These are phyloP conservation scores for Hypoxylon lienhwacheense DNA, from an alignment of 495 filamentous ascomycete genomes.

Conservation along the genomic window DNA sequence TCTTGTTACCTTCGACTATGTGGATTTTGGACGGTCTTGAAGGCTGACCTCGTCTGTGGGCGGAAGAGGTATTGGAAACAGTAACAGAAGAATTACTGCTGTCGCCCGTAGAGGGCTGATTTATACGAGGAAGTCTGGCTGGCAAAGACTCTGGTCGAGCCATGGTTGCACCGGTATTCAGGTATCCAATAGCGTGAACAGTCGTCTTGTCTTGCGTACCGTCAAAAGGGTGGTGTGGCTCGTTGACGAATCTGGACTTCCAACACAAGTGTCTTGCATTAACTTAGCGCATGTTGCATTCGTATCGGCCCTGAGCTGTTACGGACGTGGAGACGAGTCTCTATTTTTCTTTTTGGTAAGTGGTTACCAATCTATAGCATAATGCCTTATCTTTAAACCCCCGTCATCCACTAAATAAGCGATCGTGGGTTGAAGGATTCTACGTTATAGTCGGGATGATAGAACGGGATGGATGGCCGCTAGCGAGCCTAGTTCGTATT, in stretches of 20 bases:
- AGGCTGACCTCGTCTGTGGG: slow-evolving; percentile 46
- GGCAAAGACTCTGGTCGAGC: slow-evolving; percentile 27
- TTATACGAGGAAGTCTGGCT: slow-evolving; percentile 30
- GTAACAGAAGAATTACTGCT: slow-evolving; percentile 13
- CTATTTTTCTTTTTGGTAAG: slow-evolving; percentile 19
- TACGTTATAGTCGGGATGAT: slow-evolving; percentile 20
- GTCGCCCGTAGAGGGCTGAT: neutral
- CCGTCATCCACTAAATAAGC: slow-evolving; percentile 10
- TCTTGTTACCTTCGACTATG: slow-evolving; percentile 44
- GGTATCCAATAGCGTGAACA: slow-evolving; percentile 8
- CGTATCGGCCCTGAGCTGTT: slow-evolving; percentile 24
- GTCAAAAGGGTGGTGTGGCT: slow-evolving; percentile 18
- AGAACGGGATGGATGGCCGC: slow-evolving; percentile 10
- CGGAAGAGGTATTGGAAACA: slow-evolving; percentile 37
- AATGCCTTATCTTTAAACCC: slow-evolving; percentile 16
- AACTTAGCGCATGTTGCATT: slow-evolving; percentile 23
- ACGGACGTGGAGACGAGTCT: slow-evolving; percentile 11
- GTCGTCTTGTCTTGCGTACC: slow-evolving; percentile 16
- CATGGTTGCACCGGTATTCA: slow-evolving; percentile 23
- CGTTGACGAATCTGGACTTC: slow-evolving; percentile 10
- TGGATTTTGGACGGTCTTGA: slow-evolving; percentile 43
- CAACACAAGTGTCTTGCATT: slow-evolving; percentile 21
- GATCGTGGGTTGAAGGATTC: slow-evolving; percentile 1
- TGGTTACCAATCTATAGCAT: slow-evolving; percentile 15
- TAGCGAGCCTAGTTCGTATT: slow-evolving; percentile 18